Base-by-base conservation (phyloP, 225 moss, liverwort and hornwort genomes). In the Pseudisothecium myosuroides region DNA sequence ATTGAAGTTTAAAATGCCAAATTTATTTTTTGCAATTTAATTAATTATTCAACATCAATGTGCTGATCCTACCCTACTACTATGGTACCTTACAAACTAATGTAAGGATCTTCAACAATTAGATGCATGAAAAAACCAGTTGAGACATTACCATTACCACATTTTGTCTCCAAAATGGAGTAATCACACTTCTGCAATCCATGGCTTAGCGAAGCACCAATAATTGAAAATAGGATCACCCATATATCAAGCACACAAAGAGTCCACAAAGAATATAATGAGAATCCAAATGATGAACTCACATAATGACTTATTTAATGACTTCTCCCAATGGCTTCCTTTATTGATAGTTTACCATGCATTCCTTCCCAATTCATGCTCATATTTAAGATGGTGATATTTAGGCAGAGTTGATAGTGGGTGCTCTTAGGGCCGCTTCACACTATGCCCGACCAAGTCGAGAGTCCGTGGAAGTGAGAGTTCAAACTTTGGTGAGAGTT, bases 61-160 rank as follows among this genome's bases (percentile, higher is more conserved):
- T 36, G 6, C 1, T 36, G 2, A 19, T 20, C 19, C 1, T 36
- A 1, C 14, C 72, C 16, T 43, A 43, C 1, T 43, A 1, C 26
- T 27, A 27, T 43, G 14, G 14, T 34, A 50, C 34, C 52, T 34
- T 76, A 36, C 5, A 54, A 76, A 34, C 9, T 23, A 36, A 14
- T 14, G 23, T 23, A 6, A 54, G 3, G 36, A 54, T 36, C 36
- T 77, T 77, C 50, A 76, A 12, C 20, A 75, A 75, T 12, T 12
- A 75, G 32, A 49, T 32, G 31, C 20, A 75, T 49, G 20, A 49
- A 31, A 47, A 75, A 75, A 49, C 2, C 45, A 20, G 20, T 50
- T 49, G 13, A 7, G 5, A 34, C 34, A 34, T 34, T 21, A 34
- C 5, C 13, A 7, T 52, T 54, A 54, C 54, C 54, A 77, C 14